Conservation (phyloP, 257 asterid genomes). For the Lavandula angustifolia region DNA sequence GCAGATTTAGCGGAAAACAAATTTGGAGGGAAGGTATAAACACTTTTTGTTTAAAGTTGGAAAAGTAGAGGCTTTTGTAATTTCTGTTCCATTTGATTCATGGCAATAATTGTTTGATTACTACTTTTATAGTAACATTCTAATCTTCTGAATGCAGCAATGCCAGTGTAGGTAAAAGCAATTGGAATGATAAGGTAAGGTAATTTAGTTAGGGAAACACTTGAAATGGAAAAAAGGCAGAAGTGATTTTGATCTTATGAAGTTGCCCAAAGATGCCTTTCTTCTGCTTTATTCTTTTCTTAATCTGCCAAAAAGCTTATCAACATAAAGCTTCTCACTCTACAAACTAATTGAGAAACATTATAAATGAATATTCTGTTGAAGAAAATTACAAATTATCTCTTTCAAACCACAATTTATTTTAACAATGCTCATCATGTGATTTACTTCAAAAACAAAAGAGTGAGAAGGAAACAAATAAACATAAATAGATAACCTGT, state of each 20-base stretch:
- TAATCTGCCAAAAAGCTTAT: too few species aligned
- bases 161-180: slow-evolving; percentile 26
- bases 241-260: slow-evolving; percentile 17
- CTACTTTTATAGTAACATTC: slow-evolving; percentile 32
- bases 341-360: too few species aligned
- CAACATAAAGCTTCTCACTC: too few species aligned
- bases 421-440: too few species aligned
- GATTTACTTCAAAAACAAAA: too few species aligned
- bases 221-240: background rate
- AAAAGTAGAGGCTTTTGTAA: background rate
- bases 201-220: background rate
- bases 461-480: too few species aligned
- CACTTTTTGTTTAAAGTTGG: slow-evolving; percentile 14
- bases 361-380: too few species aligned
- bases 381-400: too few species aligned
- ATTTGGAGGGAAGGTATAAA: slow-evolving; percentile 38
- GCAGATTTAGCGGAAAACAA: slow-evolving; percentile 16
- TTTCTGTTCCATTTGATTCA: background rate
- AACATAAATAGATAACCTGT: too few species aligned
- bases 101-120: background rate
- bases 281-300: slow-evolving; percentile 33
- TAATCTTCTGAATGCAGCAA: slow-evolving; percentile 48
- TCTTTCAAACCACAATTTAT: too few species aligned
- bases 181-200: slow-evolving; percentile 10
- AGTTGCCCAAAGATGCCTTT: slow-evolving; percentile 33